Conservation (phyloP, 495 filamentous ascomycete species). For the Lophium mytilinum region DNA sequence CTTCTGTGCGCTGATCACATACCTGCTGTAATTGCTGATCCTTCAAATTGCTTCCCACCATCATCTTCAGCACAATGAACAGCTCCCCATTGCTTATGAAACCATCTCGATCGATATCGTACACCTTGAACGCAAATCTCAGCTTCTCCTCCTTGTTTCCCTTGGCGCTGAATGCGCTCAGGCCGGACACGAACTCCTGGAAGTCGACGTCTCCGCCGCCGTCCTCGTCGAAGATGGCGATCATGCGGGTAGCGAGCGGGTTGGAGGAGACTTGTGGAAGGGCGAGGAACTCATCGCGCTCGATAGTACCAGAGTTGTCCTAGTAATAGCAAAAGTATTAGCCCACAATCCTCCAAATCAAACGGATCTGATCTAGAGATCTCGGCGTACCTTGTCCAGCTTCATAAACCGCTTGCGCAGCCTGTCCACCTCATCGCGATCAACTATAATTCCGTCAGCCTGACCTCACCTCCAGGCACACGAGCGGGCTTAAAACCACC, state of each 20-base stretch:
- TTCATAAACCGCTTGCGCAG: conserved; percentile 98
- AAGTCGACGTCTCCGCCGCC: conserved; percentile 98
- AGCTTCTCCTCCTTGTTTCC: conserved; percentile 99
- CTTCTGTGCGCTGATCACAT: conserved; percentile 7
- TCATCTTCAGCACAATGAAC: conserved; percentile 99
- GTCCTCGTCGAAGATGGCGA: conserved; percentile 99
- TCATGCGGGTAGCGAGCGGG: conserved; percentile 93
- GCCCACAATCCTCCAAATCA: neutral
- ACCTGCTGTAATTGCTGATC: conserved; percentile 94
- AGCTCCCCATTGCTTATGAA: conserved; percentile 98
- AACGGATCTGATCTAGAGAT: neutral
- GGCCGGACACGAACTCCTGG: conserved; percentile 94
- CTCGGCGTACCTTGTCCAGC: conserved; percentile 74
- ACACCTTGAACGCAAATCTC: conserved; percentile 96
- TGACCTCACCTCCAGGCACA: conserved; percentile 18
- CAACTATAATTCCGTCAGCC: conserved; percentile 51
- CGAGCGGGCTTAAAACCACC: conserved; percentile 2
- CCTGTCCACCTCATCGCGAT: conserved; percentile 92
- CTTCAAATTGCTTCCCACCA: conserved; percentile 99
- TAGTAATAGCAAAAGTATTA: conserved; percentile 29
- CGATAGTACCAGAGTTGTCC: conserved; percentile 97
- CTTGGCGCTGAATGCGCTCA: conserved; percentile 93
- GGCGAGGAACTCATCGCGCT: conserved; percentile 96
- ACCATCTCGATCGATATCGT: conserved; percentile 97
- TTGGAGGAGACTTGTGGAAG: conserved; percentile 97